A percentile compares a stretch with the other conserved stretches of the same genome.
These are phyloP conservation scores for Mortierella sp. DNA, from an alignment of 371 early-diverging fungal species.

Conservation along the genomic window DNA sequence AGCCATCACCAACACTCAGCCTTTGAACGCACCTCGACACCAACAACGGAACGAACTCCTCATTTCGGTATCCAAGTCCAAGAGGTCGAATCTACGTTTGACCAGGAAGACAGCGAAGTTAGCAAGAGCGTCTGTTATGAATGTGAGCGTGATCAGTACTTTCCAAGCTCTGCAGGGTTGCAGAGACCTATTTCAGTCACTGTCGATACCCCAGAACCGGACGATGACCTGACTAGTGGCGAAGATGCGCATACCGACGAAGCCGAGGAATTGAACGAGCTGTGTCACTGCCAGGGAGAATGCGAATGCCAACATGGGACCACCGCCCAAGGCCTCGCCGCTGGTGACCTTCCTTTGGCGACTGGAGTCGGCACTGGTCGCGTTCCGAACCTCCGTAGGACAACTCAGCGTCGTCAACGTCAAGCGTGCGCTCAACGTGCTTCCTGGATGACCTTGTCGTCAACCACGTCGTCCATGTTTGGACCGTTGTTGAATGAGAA, in stretches of 20 bases:
- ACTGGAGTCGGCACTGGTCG: background rate
- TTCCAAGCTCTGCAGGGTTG: background rate
- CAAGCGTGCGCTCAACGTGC: conserved; percentile 11
- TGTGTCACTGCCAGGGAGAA: background rate
- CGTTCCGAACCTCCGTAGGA: conserved; percentile 21
- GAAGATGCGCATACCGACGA: background rate
- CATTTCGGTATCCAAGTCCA: background rate
- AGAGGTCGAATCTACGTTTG: background rate
- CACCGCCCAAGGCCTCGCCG: background rate
- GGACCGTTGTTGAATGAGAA: conserved; percentile 16
- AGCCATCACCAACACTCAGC: background rate
- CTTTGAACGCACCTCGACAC: background rate
- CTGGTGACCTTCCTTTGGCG: background rate
- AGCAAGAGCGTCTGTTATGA: conserved; percentile 12
- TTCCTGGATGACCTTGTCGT: conserved; percentile 35
- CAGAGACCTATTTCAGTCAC: background rate
- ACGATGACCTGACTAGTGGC: background rate
- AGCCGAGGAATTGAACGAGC: background rate
- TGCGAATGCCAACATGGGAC: background rate
- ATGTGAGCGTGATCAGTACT: conserved; percentile 26
- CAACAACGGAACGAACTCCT: background rate
- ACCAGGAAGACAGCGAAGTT: background rate
- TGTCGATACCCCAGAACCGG: background rate
- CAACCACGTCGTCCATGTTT: conserved; percentile 24
- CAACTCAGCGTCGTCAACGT: background rate